Evolutionary conservation across 2,329 filamentous ascomycete species (phyloP), one percentile per base, ranked within the genome.

Genomic region (Fusarium domesticum): DNA sequence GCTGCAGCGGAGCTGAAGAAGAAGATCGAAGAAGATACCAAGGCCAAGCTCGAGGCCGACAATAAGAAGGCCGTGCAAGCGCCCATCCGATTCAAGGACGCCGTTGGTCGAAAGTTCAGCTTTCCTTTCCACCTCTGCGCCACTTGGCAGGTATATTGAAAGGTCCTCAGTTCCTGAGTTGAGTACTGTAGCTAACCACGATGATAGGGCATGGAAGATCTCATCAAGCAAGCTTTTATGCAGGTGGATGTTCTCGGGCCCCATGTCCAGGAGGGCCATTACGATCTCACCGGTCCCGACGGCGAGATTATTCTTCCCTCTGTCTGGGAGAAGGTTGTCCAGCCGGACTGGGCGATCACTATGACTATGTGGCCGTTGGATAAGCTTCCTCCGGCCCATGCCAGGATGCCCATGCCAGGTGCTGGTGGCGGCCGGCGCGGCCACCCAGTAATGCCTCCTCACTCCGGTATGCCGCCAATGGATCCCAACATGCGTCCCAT

Each of bases 31-130:
- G 77, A 80, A 39, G 74, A 75, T 6, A 71, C 76, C n/a, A 76
- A 72, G 51, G 73, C 74, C 37, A 72, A 69, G 51, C 54, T 74
- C 16, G 57, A 75, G 30, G 71, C 73, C 30, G 74, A 70, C 15
- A 73, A 74, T 58, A 72, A 74, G 50, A 70, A 66, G 53, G 77
- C 77, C 48, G 78, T 84, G 32, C 87, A 89, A 65, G 75, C 83
- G 34, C 88, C 87, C 3, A 88, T 96, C 64, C 85, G 84, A 56
- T 95, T 95, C 71, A 95, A 95, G 68, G 91, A 96, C 64, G 90
- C 90, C 1, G 83, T 96, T 14, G 88, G 89, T 23, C 80, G 91
- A 54, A 96, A 95, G 66, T 96, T 95, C 65, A 93, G 83, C 68
- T 96, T 96, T 61, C 91, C 91, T 2, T 96, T 85, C 69, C 81